phyloP scores from a whole-genome alignment of 2,329 filamentous ascomycete genomes.

The Fusarium neocosmosporiellum region DNA sequence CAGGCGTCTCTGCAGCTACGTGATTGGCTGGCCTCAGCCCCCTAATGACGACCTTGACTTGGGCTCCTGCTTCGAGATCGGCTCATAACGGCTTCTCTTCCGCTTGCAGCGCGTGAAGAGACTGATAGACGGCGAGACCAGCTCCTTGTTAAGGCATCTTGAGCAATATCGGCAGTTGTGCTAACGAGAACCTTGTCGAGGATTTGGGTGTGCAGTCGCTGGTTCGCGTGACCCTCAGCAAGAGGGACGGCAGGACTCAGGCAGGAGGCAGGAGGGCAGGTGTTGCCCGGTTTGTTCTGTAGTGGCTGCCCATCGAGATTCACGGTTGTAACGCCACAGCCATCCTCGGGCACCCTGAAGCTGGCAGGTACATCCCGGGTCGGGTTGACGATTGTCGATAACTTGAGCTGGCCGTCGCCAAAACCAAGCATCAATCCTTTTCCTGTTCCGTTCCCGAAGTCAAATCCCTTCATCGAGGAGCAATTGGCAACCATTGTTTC shows the following conservation, averaged over 20 bases:
- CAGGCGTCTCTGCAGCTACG: constrained; percentile 12
- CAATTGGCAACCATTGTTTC: not conserved
- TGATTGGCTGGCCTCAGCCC: constrained; percentile 32
- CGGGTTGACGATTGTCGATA: not conserved
- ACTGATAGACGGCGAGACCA: not conserved
- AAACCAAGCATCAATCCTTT: not conserved
- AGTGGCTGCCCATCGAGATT: constrained; percentile 25
- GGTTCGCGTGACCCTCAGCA: not conserved
- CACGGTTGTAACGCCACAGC: not conserved
- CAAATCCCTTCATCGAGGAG: not conserved
- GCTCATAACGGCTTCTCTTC: constrained; percentile 17
- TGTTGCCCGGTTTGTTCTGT: constrained; percentile 2
- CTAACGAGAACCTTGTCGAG: not conserved
- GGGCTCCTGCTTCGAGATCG: constrained; percentile 13
- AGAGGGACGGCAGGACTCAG: not conserved
- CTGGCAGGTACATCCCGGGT: not conserved
- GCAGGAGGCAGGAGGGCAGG: not conserved
- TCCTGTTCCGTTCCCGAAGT: not conserved
- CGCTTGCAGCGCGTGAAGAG: not conserved
- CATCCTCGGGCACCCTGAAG: not conserved
- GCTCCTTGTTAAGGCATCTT: constrained; percentile 1
- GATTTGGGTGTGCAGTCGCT: not conserved
- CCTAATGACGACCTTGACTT: constrained; percentile 38
- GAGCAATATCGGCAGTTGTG: not conserved
- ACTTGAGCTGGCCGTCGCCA: not conserved